Percentiles rank a stretch among this genome's conserved stretches.
Conservation (phyloP, 352 stramenopile species). For the Phytophthora citricola region DNA sequence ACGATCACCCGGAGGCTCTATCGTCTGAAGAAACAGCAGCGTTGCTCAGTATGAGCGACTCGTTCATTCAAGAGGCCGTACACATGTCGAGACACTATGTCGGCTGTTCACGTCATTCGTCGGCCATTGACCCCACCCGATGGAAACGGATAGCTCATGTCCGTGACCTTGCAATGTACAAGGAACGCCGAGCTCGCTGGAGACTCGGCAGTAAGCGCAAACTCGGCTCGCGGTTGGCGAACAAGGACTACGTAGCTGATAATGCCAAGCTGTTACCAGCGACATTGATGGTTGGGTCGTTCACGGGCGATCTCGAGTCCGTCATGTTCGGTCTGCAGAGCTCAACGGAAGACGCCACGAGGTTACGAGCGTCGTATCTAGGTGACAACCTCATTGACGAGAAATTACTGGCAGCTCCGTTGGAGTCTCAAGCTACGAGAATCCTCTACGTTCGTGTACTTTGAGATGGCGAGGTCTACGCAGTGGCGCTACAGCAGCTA, state of each 20-base stretch:
- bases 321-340: conserved; percentile 46
- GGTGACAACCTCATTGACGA: conserved; percentile 38
- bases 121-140: conserved; percentile 23
- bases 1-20: conserved; percentile 9
- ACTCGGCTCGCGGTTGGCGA: conserved; percentile 33
- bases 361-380: conserved; percentile 35
- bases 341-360: conserved; percentile 36
- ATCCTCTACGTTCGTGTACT: conserved; percentile 38
- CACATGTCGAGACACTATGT: conserved; percentile 45
- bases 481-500: conserved; percentile 19
- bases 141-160: conserved; percentile 39
- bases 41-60: conserved; percentile 40
- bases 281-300: conserved; percentile 39
- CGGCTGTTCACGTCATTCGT: conserved; percentile 23
- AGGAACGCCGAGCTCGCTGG: conserved; percentile 29
- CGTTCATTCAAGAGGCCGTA: conserved; percentile 40
- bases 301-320: conserved; percentile 40
- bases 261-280: conserved; percentile 29
- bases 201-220: conserved; percentile 29
- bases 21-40: conserved; percentile 33
- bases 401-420: conserved; percentile 26
- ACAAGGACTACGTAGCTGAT: conserved; percentile 19
- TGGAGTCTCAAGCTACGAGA: conserved; percentile 33
- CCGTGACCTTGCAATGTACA: conserved; percentile 37
- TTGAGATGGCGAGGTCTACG: conserved; percentile 37